These are phyloP conservation scores for Solanum piurae DNA, from an alignment of 257 asterid species.

Conservation along the genomic window DNA sequence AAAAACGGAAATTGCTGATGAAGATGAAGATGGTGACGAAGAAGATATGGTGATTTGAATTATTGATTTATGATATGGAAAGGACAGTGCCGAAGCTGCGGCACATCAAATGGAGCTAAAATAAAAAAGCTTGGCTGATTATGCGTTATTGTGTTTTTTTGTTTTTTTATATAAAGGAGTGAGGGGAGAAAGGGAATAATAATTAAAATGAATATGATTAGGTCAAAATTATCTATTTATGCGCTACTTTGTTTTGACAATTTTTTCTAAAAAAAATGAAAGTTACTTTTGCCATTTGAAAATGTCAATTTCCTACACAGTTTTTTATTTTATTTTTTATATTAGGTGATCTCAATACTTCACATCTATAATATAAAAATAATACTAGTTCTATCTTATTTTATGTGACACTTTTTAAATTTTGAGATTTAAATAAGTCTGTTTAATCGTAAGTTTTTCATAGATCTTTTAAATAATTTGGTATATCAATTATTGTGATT, in stretches of 20 bases:
- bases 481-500: accelerated
- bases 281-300: no score
- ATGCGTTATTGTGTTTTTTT: neutral
- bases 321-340: no score
- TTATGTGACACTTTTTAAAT: no score
- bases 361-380: no score
- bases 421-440: no score
- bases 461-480: no score
- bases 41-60: neutral
- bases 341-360: no score
- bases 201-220: neutral
- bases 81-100: constrained; percentile 5
- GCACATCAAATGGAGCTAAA: neutral
- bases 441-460: no score
- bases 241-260: neutral
- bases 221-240: neutral
- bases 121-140: neutral
- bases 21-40: neutral
- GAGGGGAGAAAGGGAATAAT: neutral
- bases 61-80: neutral
- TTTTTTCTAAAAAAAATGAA: no score
- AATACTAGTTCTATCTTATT: no score
- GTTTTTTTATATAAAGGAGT: neutral
- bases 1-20: neutral
- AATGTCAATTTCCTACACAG: no score